Percentiles rank a stretch among this genome's conserved stretches.
These are phyloP conservation scores for Aspergillus spinulosporus DNA, from an alignment of 2,329 filamentous ascomycete species.

Conservation along the genomic window DNA sequence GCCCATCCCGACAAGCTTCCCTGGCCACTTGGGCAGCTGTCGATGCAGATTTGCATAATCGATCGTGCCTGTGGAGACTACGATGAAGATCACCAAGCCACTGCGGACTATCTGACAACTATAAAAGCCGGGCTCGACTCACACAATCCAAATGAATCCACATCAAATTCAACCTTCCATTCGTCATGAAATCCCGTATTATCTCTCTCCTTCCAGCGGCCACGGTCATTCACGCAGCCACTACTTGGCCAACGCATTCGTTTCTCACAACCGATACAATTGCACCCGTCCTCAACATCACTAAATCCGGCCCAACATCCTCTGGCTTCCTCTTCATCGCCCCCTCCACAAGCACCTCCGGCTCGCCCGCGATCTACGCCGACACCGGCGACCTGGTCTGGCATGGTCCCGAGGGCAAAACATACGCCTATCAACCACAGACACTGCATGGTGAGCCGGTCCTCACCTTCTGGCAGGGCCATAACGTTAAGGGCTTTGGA, in stretches of 20 bases:
- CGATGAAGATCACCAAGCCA: background rate
- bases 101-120: background rate
- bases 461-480: constrained; percentile 30
- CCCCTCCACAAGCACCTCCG: background rate
- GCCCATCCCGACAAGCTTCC: too few relatives aligned
- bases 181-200: background rate
- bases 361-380: background rate
- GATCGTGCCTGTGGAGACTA: background rate
- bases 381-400: constrained; percentile 31
- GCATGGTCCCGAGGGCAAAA: constrained; percentile 23
- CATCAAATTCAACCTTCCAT: background rate
- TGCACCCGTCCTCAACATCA: background rate
- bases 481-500: constrained; percentile 21
- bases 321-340: background rate
- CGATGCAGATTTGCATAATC: background rate
- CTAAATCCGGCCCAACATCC: background rate
- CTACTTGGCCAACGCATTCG: background rate
- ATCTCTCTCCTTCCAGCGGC: background rate
- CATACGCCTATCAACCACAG: constrained; percentile 22
- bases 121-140: background rate
- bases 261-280: background rate
- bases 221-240: background rate
- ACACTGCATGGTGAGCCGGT: constrained; percentile 24
- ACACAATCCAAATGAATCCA: background rate
- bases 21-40: too few relatives aligned